Percentiles rank a stretch among this genome's conserved stretches.
Conservation (phyloP, 2,329 filamentous ascomycete genomes). For the Ceratocystis albifundus region DNA sequence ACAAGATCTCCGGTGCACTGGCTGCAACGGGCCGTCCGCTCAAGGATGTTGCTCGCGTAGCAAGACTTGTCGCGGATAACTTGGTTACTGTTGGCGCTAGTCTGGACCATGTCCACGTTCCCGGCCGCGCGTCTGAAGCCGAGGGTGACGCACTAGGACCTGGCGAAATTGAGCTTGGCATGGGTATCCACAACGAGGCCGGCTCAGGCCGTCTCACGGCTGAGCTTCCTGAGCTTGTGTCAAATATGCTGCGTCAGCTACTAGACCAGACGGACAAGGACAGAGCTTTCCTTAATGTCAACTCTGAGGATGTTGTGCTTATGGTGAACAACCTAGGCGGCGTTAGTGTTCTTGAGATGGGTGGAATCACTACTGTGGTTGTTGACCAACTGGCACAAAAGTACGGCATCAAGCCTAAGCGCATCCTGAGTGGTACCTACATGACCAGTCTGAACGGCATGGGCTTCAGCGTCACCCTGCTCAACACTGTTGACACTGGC, state of each 20-base stretch:
- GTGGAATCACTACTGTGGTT: constrained; percentile 59
- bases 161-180: constrained; percentile 54
- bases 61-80: constrained; percentile 60
- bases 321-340: constrained; percentile 67
- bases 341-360: constrained; percentile 59
- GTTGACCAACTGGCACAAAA: constrained; percentile 47
- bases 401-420: constrained; percentile 50
- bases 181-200: constrained; percentile 67
- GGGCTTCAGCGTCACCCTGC: constrained; percentile 61
- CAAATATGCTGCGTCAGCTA: constrained; percentile 58
- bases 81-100: constrained; percentile 77
- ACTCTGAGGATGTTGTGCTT: constrained; percentile 52
- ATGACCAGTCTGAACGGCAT: constrained; percentile 70
- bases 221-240: constrained; percentile 44
- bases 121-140: constrained; percentile 48
- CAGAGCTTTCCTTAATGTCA: constrained; percentile 56
- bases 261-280: constrained; percentile 55
- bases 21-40: constrained; percentile 59
- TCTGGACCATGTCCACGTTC: constrained; percentile 84
- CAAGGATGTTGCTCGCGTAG: constrained; percentile 60
- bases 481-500: constrained; percentile 51
- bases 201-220: constrained; percentile 43
- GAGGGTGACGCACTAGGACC: constrained; percentile 45
- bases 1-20: constrained; percentile 78
- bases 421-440: constrained; percentile 57